Evolutionary conservation across 2,329 filamentous ascomycete species (phyloP).

Genomic region (Ilyonectria mors-panacis): DNA sequence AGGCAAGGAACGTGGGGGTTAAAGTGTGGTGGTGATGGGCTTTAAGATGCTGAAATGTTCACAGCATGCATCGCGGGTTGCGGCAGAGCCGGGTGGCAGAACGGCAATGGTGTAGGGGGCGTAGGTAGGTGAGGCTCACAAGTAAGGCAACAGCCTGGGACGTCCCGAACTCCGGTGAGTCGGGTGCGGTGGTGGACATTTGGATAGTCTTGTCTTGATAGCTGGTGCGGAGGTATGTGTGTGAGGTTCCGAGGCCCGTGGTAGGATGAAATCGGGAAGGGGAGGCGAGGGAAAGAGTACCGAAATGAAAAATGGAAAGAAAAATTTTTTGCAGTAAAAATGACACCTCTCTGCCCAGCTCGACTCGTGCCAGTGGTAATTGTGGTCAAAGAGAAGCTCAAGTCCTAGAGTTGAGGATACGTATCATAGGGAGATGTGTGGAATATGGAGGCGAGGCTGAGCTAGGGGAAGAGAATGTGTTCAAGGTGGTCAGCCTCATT

Average conservation of each 20-base stretch:
- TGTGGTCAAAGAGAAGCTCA: slow-evolving; percentile 12
- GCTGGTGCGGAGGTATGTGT: neutral
- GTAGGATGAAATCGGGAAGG: slow-evolving; percentile 6
- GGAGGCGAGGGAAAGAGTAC: neutral
- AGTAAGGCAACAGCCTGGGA: slow-evolving; percentile 43
- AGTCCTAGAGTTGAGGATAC: slow-evolving; percentile 11
- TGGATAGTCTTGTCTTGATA: neutral
- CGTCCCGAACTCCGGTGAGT: slow-evolving; percentile 38
- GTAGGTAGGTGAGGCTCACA: slow-evolving; percentile 36
- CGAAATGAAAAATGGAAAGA: neutral
- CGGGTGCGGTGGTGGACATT: slow-evolving; percentile 27
- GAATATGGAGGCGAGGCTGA: slow-evolving; percentile 21
- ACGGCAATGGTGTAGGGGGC: neutral
- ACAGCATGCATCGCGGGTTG: neutral
- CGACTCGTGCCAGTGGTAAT: neutral
- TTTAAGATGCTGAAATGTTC: slow-evolving; percentile 1
- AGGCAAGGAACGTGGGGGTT: neutral
- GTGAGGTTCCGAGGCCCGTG: slow-evolving; percentile 5
- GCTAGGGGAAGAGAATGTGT: neutral
- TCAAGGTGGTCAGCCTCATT: slow-evolving; percentile 14
- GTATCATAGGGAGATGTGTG: slow-evolving; percentile 6
- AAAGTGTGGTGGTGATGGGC: neutral
- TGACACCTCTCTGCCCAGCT: neutral
- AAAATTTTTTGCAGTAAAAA: neutral
- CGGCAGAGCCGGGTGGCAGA: neutral